Evolutionary conservation across 2,329 filamentous ascomycete genomes (phyloP).

Genomic region (Nemania sp.): DNA sequence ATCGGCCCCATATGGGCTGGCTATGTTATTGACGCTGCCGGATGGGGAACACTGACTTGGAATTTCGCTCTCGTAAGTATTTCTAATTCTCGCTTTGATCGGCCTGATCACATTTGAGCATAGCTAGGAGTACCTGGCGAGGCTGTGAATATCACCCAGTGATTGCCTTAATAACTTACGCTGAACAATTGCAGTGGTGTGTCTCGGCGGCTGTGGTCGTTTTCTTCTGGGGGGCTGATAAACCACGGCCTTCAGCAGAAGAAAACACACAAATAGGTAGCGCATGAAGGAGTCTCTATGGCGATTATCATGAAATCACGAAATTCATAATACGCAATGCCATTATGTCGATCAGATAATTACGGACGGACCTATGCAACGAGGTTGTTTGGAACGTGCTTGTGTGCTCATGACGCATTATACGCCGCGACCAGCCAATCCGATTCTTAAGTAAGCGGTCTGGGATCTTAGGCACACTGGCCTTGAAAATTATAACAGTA

Average conservation of each 20-base stretch:
- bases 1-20: slow-evolving; percentile 43
- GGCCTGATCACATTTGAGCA: background rate
- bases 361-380: too few relatives aligned
- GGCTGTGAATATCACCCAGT: background rate
- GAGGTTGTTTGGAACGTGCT: too few relatives aligned
- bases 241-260: background rate
- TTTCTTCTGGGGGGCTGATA: slow-evolving; percentile 38
- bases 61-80: slow-evolving; percentile 37
- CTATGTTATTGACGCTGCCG: slow-evolving; percentile 42
- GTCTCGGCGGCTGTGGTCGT: slow-evolving; percentile 41
- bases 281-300: background rate
- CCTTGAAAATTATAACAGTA: too few relatives aligned
- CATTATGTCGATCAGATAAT: too few relatives aligned
- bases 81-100: background rate
- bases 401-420: too few relatives aligned
- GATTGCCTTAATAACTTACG: background rate
- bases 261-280: slow-evolving; percentile 7
- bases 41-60: slow-evolving; percentile 47
- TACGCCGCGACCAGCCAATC: too few relatives aligned
- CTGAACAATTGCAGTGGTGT: slow-evolving; percentile 35
- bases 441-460: too few relatives aligned
- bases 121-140: background rate
- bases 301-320: slow-evolving; percentile 4
- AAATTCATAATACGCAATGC: background rate
- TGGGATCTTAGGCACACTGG: too few relatives aligned